Base-by-base conservation (phyloP, 345 rosid species). In the Rhizophora mangle region DNA sequence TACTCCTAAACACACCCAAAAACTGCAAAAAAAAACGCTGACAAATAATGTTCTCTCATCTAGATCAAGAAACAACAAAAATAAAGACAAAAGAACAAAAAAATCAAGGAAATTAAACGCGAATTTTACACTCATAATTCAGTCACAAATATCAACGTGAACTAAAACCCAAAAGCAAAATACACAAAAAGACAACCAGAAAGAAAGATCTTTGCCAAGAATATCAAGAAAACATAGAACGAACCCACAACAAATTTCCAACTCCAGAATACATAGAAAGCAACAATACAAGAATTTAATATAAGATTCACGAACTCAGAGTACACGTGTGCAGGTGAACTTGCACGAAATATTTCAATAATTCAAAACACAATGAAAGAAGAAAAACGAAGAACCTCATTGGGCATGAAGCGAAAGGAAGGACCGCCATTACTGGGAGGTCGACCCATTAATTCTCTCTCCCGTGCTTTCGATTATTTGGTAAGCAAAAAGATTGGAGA, bases 341-440 rank as follows among this genome's bases (percentile, higher is more conserved):
- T 6, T 13, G 31, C 20, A 65, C 9, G 24, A 68, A 63, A 63
- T 19, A 30, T 29, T 32, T 67, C 11, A 32, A 10, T 15, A 67
- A 21, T 11, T 51, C 21, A 21, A 68, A 43, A 20, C 15, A 19
- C 30, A 5, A 24, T 13, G 15, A 19, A 34, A 24, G 46, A 58
- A 37, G 63, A 60, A 53, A 26, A 26, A 51, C 16, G 51, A 20
- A 4, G 56, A 20, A 93, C 99, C 99, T 96, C 98, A 22, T 79
- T 16, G 39, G 78, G 63, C 75, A 75, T 80, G 81, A 92, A 96
- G 77, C 99, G 98, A 61, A 96, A 96, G 74, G 99, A 92, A 32
- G 99, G 99, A 71, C 89, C 92, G 36, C 99, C 99, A 72, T 88
- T 89, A 70, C 94, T 86, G 54, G 98, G 98, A 74, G 97, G 99